Evolutionary conservation across 208 protist genomes (phyloP).

Genomic region (Crithidia brevicula): DNA sequence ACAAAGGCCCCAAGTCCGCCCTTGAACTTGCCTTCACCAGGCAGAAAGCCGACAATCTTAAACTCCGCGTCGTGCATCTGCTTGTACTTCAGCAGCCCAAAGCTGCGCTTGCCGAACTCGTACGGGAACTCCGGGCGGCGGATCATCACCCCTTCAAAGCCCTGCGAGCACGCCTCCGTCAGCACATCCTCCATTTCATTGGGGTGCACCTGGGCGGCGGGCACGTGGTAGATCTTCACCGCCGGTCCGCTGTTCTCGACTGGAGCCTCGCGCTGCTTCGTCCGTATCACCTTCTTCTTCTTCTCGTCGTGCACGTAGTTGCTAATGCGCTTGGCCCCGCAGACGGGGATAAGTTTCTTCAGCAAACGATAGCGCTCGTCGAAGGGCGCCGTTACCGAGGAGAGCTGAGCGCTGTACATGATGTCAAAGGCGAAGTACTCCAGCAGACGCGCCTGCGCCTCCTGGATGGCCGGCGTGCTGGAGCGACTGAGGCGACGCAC

Average conservation of each 20-base stretch:
- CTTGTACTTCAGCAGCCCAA: conserved; percentile 91
- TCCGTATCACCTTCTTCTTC: conserved; percentile 78
- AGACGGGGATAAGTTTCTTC: conserved; percentile 79
- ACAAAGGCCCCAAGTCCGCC: conserved; percentile 83
- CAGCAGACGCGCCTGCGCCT: conserved; percentile 58
- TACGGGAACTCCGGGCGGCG: conserved; percentile 85
- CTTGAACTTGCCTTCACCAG: conserved; percentile 87
- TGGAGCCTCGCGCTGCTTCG: conserved; percentile 23
- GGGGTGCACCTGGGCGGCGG: conserved; percentile 69
- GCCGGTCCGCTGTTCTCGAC: conserved; percentile 26
- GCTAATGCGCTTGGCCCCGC: conserved; percentile 83
- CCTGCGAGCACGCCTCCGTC: conserved; percentile 81
- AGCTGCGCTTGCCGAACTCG: conserved; percentile 90
- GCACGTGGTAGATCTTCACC: conserved; percentile 82
- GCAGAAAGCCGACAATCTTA: conserved; percentile 82
- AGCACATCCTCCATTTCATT: conserved; percentile 86
- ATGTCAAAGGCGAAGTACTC: conserved; percentile 93
- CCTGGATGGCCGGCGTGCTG: conserved; percentile 33
- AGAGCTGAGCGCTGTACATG: conserved; percentile 78
- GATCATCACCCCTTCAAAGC: conserved; percentile 92
- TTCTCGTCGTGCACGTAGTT: conserved; percentile 83
- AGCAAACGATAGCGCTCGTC: conserved; percentile 81
- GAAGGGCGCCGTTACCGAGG: conserved; percentile 58
- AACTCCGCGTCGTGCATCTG: conserved; percentile 93
- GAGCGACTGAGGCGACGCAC: conserved; percentile 61